phyloP scores from a whole-genome alignment of 305 asterid species.

The Rubia tinctorum region DNA sequence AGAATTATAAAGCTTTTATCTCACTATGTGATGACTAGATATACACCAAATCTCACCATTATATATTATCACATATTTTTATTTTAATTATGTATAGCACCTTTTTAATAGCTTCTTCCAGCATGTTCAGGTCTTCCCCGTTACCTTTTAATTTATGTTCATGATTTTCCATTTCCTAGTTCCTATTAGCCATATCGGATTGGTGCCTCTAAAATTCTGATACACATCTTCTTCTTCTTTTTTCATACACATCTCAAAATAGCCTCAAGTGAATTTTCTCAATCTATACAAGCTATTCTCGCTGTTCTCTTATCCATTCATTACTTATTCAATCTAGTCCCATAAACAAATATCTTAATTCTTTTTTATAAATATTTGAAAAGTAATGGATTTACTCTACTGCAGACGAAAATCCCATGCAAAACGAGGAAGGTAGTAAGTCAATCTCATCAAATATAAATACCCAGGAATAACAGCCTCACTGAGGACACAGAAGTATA shows the following conservation, averaged over 20 bases:
- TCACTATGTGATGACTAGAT: not conserved
- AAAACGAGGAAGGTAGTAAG: not conserved
- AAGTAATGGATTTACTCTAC: constrained; percentile 4
- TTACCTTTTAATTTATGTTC: not conserved
- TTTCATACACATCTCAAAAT: not conserved
- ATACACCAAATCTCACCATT: not conserved
- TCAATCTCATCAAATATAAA: not conserved
- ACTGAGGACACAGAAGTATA: not conserved
- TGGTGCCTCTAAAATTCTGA: not conserved
- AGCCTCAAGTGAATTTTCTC: not conserved
- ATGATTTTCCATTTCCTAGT: not conserved
- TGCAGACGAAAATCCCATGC: not conserved
- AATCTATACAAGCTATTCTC: not conserved
- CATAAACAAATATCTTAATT: not conserved
- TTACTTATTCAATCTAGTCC: not conserved
- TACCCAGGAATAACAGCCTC: not conserved
- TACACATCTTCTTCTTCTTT: too few species aligned
- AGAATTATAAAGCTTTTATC: not conserved
- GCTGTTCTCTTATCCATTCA: not conserved
- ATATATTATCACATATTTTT: not conserved
- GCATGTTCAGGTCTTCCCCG: not conserved
- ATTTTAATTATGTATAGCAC: not conserved
- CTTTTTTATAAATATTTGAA: not conserved
- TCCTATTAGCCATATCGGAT: not conserved
- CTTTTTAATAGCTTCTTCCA: not conserved